These are phyloP conservation scores for Poronia punctata DNA, from an alignment of 495 filamentous ascomycete genomes.

Conservation along the genomic window DNA sequence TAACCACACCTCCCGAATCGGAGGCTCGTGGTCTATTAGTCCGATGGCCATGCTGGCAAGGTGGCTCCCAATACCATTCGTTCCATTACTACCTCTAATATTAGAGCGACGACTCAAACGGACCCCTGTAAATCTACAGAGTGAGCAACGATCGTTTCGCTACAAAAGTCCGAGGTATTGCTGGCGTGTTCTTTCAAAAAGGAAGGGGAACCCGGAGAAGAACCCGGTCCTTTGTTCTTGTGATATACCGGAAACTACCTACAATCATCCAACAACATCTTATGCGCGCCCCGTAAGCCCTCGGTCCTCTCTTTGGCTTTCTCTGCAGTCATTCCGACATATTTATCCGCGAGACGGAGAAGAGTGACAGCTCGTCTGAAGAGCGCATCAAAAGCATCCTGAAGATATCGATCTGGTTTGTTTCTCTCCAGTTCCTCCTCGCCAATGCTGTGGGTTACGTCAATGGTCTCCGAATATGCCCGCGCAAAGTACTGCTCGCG, in stretches of 20 bases:
- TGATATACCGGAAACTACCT: too few species aligned
- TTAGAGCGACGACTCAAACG: not conserved
- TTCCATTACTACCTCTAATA: not conserved
- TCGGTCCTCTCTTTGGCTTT: too few species aligned
- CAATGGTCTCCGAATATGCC: not conserved
- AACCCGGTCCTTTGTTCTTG: too few species aligned
- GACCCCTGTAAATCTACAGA: too few species aligned
- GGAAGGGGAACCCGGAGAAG: too few species aligned
- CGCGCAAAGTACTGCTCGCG: not conserved
- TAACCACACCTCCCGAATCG: not conserved
- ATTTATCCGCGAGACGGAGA: too few species aligned
- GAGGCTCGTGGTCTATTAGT: not conserved
- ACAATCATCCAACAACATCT: not conserved
- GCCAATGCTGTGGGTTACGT: not conserved
- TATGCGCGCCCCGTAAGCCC: not conserved
- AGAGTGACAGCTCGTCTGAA: constrained; percentile 1
- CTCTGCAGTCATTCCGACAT: too few species aligned
- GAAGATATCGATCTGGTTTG: not conserved
- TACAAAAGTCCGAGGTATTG: too few species aligned
- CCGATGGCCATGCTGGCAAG: not conserved
- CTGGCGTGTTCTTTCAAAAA: too few species aligned
- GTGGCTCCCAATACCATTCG: not conserved
- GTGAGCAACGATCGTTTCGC: too few species aligned
- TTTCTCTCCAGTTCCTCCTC: not conserved
- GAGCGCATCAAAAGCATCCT: not conserved